Evolutionary conservation across 176 grass and related monocot species (phyloP).

Genomic region (maize (Zea mays)): Zm-B73-REFERENCE-NAM-5.0 NC_050099.1:167249001-167249500

Average conservation of each 20-base stretch:
- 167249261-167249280: slow-evolving; percentile 40
- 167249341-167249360: slow-evolving; percentile 69
- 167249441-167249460: slow-evolving; percentile 64
- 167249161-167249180: slow-evolving; percentile 61
- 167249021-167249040: slow-evolving; percentile 19
- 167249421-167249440: slow-evolving; percentile 56
- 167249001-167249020: background rate
- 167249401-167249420: slow-evolving; percentile 12
- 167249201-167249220: slow-evolving; percentile 50
- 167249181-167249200: slow-evolving; percentile 82
- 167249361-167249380: slow-evolving; percentile 31
- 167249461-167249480: slow-evolving; percentile 73
- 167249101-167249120: slow-evolving; percentile 26
- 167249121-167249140: slow-evolving; percentile 77
- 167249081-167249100: slow-evolving; percentile 29
- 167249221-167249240: slow-evolving; percentile 39
- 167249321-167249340: slow-evolving; percentile 66
- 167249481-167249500: slow-evolving; percentile 96
- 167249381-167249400: slow-evolving; percentile 32
- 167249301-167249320: slow-evolving; percentile 63
- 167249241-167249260: background rate
- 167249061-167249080: background rate
- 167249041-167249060: slow-evolving; percentile 15
- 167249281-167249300: background rate
- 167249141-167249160: slow-evolving; percentile 53